A percentile compares a stretch with the other conserved stretches of the same genome.
These are phyloP conservation scores for Copromyces sp. DNA, from an alignment of 495 filamentous ascomycete genomes.

Conservation along the genomic window DNA sequence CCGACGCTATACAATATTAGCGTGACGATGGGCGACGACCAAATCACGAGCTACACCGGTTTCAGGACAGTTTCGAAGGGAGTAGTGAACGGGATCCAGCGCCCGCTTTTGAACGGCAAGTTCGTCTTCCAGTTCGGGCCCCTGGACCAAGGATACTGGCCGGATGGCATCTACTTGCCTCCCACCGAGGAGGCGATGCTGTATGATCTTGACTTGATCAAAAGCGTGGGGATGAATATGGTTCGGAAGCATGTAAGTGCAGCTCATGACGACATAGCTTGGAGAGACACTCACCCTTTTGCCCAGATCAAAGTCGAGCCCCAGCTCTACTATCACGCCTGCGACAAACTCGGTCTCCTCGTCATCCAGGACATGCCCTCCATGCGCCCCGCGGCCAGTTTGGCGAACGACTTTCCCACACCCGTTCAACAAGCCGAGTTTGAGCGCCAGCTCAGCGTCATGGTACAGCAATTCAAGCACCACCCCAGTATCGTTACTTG, in stretches of 20 bases:
- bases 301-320: conserved; percentile 56
- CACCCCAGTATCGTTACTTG: conserved; percentile 49
- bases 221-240: conserved; percentile 56
- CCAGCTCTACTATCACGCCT: conserved; percentile 56
- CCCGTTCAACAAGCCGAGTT: conserved; percentile 48
- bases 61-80: conserved; percentile 52
- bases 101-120: conserved; percentile 53
- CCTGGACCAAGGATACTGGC: conserved; percentile 61
- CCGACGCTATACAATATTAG: conserved; percentile 54
- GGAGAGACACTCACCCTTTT: background rate
- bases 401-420: conserved; percentile 25
- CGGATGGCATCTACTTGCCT: conserved; percentile 52
- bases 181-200: conserved; percentile 55
- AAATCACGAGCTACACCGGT: conserved; percentile 51
- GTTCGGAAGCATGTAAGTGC: conserved; percentile 53
- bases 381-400: conserved; percentile 24
- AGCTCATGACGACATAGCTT: background rate
- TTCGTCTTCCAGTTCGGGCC: conserved; percentile 58
- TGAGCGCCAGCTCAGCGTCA: conserved; percentile 47
- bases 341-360: conserved; percentile 52
- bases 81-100: conserved; percentile 45
- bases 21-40: conserved; percentile 44
- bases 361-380: conserved; percentile 63
- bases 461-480: conserved; percentile 51
- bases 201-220: conserved; percentile 50